phyloP scores from a whole-genome alignment of 192 early-diverging fungal genomes.

The Physocladia obscura region DNA sequence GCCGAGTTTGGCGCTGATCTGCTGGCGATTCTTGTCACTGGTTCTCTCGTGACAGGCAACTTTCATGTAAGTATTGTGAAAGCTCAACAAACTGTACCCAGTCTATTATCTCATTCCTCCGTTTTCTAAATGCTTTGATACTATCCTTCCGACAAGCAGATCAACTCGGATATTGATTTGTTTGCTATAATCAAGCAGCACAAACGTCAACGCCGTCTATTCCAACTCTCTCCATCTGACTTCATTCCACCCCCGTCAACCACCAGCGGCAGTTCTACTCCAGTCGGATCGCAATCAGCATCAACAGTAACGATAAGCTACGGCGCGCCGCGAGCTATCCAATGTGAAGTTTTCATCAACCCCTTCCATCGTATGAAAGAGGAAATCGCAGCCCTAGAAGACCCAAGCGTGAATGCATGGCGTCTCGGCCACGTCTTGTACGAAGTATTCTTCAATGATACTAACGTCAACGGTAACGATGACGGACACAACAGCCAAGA shows the following conservation, averaged over 20 bases:
- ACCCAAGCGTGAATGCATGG: slow-evolving; percentile 27
- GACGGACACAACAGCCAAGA: too few species aligned
- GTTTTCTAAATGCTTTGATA: not conserved
- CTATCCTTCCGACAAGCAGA: not conserved
- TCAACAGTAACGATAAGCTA: not conserved
- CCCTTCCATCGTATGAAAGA: slow-evolving; percentile 15
- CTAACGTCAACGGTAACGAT: too few species aligned
- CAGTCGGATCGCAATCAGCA: not conserved
- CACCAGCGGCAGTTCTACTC: not conserved
- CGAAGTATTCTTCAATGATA: too few species aligned
- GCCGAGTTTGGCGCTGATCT: slow-evolving; percentile 2
- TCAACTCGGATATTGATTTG: slow-evolving; percentile 27
- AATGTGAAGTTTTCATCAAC: slow-evolving; percentile 30
- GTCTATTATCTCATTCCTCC: not conserved
- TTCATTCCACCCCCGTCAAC: not conserved
- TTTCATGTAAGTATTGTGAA: slow-evolving; percentile 17
- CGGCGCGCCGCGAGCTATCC: not conserved
- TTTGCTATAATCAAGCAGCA: slow-evolving; percentile 10
- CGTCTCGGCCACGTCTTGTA: slow-evolving; percentile 22
- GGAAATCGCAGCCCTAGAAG: slow-evolving; percentile 10
- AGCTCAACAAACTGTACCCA: too few species aligned
- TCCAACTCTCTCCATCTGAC: not conserved
- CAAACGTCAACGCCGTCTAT: slow-evolving; percentile 27
- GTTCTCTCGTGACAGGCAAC: slow-evolving; percentile 14
- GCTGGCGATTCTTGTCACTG: slow-evolving; percentile 1